Conservation (phyloP, 345 rosid genomes). For the Syzygium aromaticum region DNA sequence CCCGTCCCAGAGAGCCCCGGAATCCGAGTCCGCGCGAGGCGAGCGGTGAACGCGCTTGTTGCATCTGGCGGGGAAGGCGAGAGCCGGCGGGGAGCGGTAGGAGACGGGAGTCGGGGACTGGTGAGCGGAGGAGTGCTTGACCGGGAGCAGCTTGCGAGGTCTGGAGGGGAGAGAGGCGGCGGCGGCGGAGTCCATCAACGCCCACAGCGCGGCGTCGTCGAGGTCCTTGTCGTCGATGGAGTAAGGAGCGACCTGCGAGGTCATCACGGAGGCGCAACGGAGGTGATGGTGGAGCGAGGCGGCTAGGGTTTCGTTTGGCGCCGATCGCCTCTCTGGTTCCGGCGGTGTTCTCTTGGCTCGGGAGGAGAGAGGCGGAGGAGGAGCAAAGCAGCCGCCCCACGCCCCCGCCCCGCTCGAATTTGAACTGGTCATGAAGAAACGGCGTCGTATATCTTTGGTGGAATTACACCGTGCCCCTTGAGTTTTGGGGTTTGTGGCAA, state of each 20-base stretch:
- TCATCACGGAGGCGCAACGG: neutral
- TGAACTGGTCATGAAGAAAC: neutral
- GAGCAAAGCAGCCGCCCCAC: neutral
- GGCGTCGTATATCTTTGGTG: neutral
- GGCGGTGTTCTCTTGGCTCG: neutral
- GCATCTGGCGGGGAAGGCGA: conserved; percentile 15
- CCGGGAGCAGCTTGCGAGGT: conserved; percentile 44
- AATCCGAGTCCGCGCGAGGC: conserved; percentile 13
- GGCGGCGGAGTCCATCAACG: conserved; percentile 84
- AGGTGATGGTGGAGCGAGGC: neutral
- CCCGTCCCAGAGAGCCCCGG: conserved; percentile 2
- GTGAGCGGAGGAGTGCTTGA: conserved; percentile 45
- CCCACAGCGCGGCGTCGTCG: conserved; percentile 95
- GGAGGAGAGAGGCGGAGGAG: neutral
- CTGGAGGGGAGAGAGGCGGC: conserved; percentile 63
- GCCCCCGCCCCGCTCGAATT: neutral
- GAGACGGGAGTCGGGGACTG: conserved; percentile 48
- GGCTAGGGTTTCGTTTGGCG: neutral
- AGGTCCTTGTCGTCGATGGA: conserved; percentile 60
- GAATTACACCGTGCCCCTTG: neutral
- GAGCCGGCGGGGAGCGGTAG: conserved; percentile 27
- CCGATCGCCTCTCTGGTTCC: neutral
- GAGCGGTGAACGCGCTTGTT: conserved; percentile 14
- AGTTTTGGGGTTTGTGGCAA: neutral
- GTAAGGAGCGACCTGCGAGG: neutral